phyloP scores from a whole-genome alignment of 2,329 filamentous ascomycete species.

The Dichotomopilus funicola region DNA sequence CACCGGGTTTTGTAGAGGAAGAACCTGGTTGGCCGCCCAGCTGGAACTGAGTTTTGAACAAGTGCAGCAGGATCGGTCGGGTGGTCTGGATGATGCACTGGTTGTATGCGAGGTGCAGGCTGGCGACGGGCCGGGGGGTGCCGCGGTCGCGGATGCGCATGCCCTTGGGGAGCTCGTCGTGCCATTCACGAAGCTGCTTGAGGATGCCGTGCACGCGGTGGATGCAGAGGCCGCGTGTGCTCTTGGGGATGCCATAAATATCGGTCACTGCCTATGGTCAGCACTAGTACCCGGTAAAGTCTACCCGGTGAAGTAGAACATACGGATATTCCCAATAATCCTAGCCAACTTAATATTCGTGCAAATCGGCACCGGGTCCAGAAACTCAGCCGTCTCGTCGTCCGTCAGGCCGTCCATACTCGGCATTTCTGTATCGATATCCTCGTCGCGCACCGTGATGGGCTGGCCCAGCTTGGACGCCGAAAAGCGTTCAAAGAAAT shows the following conservation, averaged over 20 bases:
- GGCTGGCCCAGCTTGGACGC: not conserved
- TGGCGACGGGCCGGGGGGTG: not conserved
- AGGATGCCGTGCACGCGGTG: not conserved
- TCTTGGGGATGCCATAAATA: not conserved
- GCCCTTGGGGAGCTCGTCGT: not conserved
- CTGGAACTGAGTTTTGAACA: not conserved
- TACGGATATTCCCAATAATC: not conserved
- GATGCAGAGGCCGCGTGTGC: not conserved
- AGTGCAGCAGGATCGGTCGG: not conserved
- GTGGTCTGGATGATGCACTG: not conserved
- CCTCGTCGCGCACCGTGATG: not conserved
- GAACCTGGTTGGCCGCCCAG: not conserved
- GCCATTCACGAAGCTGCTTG: not conserved
- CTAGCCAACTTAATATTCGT: not conserved
- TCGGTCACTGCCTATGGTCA: too few species aligned
- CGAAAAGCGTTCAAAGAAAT: not conserved
- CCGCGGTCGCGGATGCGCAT: not conserved
- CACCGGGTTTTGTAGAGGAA: not conserved
- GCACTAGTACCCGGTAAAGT: too few species aligned
- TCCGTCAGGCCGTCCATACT: not conserved
- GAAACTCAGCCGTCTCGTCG: not conserved
- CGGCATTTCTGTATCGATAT: not conserved
- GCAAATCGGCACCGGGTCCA: not conserved
- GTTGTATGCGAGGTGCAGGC: not conserved
- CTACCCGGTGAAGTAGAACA: too few species aligned